Evolutionary conservation across 768 basidiomycete species (phyloP).

Genomic region (Tricholoma hemisulphureum): DNA sequence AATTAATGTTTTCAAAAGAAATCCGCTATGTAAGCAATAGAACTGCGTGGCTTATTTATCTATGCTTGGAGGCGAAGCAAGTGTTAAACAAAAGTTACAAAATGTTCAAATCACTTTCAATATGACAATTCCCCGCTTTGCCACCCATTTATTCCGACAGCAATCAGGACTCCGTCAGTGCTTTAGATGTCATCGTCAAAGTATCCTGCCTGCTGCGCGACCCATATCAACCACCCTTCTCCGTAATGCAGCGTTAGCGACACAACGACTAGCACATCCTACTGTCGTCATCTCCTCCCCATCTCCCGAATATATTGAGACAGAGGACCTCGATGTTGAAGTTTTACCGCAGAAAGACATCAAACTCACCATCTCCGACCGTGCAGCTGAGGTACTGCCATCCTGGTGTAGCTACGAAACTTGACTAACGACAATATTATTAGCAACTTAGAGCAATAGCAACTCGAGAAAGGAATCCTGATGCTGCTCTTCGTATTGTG

Average conservation of each 20-base stretch:
- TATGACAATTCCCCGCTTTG: constrained; percentile 6
- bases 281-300: constrained; percentile 52
- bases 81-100: background rate
- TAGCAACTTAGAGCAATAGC: constrained; percentile 81
- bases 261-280: constrained; percentile 44
- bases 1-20: too few species aligned
- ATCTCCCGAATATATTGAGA: constrained; percentile 50
- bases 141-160: constrained; percentile 9
- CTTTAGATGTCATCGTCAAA: background rate
- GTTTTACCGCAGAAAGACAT: constrained; percentile 53
- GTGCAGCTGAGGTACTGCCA: constrained; percentile 69
- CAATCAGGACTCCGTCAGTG: constrained; percentile 3
- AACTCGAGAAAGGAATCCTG: constrained; percentile 55
- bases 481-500: constrained; percentile 72
- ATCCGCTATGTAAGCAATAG: too few species aligned
- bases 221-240: constrained; percentile 19
- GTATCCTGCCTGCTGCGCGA: constrained; percentile 8
- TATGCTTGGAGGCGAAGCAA: background rate
- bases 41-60: constrained; percentile 6
- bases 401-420: background rate
- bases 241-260: constrained; percentile 36
- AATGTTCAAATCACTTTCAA: background rate
- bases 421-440: constrained; percentile 1
- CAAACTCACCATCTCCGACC: constrained; percentile 60
- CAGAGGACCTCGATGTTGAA: constrained; percentile 64